Evolutionary conservation across 2,329 filamentous ascomycete species (phyloP).

Genomic region (Sclerotinia minor): DNA sequence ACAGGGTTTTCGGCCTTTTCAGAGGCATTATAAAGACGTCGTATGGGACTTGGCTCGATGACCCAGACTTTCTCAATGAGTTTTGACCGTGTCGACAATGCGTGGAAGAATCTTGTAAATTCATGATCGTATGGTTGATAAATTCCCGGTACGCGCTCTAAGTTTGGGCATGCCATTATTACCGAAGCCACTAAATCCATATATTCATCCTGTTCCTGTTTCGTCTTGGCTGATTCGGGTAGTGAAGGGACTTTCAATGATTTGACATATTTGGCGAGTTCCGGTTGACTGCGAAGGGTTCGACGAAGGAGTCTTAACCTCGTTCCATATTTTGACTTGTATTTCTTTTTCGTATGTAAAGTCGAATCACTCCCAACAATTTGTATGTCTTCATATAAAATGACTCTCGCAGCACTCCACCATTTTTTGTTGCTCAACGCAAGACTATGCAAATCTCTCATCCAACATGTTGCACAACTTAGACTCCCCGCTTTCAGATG

Average conservation of each 20-base stretch:
- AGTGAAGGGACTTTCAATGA: conserved; percentile 57
- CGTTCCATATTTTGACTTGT: conserved; percentile 54
- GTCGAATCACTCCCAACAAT: conserved; percentile 57
- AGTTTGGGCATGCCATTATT: conserved; percentile 64
- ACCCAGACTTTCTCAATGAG: conserved; percentile 62
- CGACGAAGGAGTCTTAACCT: conserved; percentile 58
- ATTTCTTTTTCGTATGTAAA: conserved; percentile 54
- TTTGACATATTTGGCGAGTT: conserved; percentile 56
- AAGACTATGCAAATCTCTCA: conserved; percentile 58
- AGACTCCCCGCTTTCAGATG: conserved; percentile 51
- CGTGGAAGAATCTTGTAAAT: conserved; percentile 58
- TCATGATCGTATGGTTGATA: conserved; percentile 56
- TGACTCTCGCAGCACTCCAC: conserved; percentile 48
- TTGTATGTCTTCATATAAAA: conserved; percentile 56
- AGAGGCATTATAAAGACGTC: conserved; percentile 42
- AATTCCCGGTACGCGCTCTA: conserved; percentile 59
- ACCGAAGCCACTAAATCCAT: conserved; percentile 59
- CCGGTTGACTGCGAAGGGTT: conserved; percentile 55
- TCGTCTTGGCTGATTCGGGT: conserved; percentile 43
- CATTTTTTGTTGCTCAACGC: conserved; percentile 54
- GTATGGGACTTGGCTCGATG: conserved; percentile 42
- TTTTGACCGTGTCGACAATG: conserved; percentile 56
- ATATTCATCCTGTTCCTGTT: conserved; percentile 50
- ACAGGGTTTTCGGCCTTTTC: conserved; percentile 32
- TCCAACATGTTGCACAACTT: conserved; percentile 65